phyloP scores from a whole-genome alignment of 1,284 basidiomycete genomes.

The Albatrellus sp. region DNA sequence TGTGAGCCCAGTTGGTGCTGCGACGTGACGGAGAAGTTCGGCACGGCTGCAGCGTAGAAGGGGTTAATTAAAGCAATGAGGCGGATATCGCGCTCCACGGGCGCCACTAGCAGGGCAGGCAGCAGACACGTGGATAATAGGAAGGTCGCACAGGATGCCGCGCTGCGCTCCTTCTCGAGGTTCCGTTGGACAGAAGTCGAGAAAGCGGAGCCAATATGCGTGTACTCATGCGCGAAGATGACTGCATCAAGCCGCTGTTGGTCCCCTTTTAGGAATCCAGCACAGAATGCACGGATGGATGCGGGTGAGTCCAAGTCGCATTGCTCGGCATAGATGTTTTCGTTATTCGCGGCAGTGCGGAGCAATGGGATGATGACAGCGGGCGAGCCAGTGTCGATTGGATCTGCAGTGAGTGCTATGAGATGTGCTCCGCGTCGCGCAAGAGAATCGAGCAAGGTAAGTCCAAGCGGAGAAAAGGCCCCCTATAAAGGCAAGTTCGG shows the following conservation, averaged over 20 bases:
- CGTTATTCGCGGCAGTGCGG: conserved; percentile 55
- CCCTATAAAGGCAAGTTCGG: conserved; percentile 32
- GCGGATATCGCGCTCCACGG: conserved; percentile 73
- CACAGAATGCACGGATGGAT: conserved; percentile 56
- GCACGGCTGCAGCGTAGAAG: conserved; percentile 67
- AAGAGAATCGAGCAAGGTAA: conserved; percentile 50
- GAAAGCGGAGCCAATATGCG: conserved; percentile 41
- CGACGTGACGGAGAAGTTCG: conserved; percentile 24
- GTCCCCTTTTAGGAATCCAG: conserved; percentile 45
- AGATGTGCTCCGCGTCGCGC: conserved; percentile 64
- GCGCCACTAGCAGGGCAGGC: conserved; percentile 66
- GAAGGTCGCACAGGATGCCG: conserved; percentile 56
- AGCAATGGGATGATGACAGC: conserved; percentile 51
- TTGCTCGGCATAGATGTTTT: conserved; percentile 62
- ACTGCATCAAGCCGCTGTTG: conserved; percentile 61
- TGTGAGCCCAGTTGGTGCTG: conserved; percentile 8
- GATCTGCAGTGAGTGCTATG: conserved; percentile 52
- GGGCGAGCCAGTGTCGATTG: conserved; percentile 39
- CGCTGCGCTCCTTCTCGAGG: conserved; percentile 27
- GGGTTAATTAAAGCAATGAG: conserved; percentile 75
- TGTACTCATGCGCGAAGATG: conserved; percentile 63
- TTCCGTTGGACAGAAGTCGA: conserved; percentile 12
- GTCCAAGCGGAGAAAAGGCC: conserved; percentile 57
- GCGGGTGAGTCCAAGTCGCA: conserved; percentile 53
- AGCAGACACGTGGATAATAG: conserved; percentile 67